Base-by-base conservation (phyloP, 441 rosid genomes). In the Isatis lusitanica region DNA sequence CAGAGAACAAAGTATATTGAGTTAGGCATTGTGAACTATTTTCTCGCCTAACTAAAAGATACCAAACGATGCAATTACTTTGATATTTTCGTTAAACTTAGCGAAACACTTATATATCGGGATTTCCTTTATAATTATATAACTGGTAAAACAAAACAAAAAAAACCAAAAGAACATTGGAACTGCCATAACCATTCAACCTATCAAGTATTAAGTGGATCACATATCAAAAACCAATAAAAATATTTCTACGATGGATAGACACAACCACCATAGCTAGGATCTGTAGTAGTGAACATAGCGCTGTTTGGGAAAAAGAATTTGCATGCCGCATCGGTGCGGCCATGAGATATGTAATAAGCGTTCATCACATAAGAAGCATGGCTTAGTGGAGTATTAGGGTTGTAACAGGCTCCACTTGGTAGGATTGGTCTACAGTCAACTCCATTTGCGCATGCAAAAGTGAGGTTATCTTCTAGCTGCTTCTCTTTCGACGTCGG, bases 361-460 rank as follows among this genome's bases (percentile, higher is more conserved):
- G 74, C 28, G 59, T 70, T 70, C 74, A 70, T 60, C 40, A 70
- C 74, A 61, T 15, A 70, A 2, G 74, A 59, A 0, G 67, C 67
- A 60, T 70, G 74, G 10, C 35, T 60, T 15, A 60, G 0, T 5
- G 13, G 59, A 42, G 63, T 60, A 16, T 60, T 26, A 6, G 74
- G 74, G 2, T n/a, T 60, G 13, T 36, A 70, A 53, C 74, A 70
- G 7, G 60, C 30, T 48, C 74, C 74, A 16, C 31, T 26, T 10
- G 46, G 40, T 38, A 8, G 18, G 31, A 70, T 70, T 26, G 59
- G 51, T 24, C 39, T 60, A 31, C 68, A 60, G 28, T 70, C 68
- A 60, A 70, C 31, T 63, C 55, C 55, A 2, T 24, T 52, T 15
- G 40, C 31, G 9, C 74, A 70, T 5, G 31, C 74, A 16, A 60